Evolutionary conservation across 2,329 filamentous ascomycete genomes (phyloP).

Genomic region (Aspergillus brunneoviolaceus): DNA sequence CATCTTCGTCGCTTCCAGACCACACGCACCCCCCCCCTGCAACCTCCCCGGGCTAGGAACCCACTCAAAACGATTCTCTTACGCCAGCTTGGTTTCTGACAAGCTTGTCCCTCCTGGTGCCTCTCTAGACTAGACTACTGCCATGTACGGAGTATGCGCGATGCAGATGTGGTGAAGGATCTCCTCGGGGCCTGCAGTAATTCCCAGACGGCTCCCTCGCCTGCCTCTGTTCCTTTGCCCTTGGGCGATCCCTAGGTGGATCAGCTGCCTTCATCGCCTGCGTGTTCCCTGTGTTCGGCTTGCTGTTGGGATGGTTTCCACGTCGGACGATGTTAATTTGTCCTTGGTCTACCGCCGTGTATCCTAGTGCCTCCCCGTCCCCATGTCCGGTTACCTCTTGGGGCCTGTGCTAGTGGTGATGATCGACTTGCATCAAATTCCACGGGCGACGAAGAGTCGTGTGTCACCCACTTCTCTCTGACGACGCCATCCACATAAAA

Average conservation of each 20-base stretch:
- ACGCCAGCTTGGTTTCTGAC: slow-evolving; percentile 15
- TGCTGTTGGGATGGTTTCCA: background rate
- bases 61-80: slow-evolving; percentile 19
- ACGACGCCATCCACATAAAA: slow-evolving; percentile 16
- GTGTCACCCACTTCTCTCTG: slow-evolving; percentile 12
- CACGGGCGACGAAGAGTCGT: slow-evolving; percentile 8
- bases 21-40: background rate
- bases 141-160: no score
- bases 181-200: slow-evolving; percentile 2
- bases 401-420: background rate
- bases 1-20: slow-evolving; percentile 30
- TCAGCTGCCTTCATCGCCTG: slow-evolving; percentile 11
- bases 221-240: slow-evolving; percentile 5
- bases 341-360: background rate
- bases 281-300: background rate
- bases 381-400: slow-evolving; percentile 1
- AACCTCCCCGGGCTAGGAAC: background rate
- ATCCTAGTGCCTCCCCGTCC: background rate
- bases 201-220: background rate
- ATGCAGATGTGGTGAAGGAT: slow-evolving; percentile 5
- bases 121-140: background rate
- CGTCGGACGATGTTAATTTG: background rate
- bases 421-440: slow-evolving; percentile 11
- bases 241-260: slow-evolving; percentile 28
- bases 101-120: slow-evolving; percentile 16